Percentiles rank a stretch among this genome's conserved stretches.
phyloP scores from a whole-genome alignment of 805 yeast genomes.

The Priceomyces fermenticarens region DNA sequence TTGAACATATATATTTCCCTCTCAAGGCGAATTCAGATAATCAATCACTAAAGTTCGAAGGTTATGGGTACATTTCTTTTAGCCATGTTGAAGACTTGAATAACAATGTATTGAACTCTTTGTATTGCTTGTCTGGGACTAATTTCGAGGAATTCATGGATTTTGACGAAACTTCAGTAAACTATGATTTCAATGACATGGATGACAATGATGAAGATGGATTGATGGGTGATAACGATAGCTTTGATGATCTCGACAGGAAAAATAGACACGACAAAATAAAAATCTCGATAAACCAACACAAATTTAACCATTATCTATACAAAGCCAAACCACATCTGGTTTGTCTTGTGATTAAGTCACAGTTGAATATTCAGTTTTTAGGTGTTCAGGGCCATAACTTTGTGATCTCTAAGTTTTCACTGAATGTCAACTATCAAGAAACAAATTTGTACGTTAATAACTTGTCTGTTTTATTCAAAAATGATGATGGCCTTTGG shows the following conservation, averaged over 20 bases:
- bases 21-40: constrained; percentile 18
- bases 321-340: constrained; percentile 11
- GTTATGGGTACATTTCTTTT: constrained; percentile 56
- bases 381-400: constrained; percentile 7
- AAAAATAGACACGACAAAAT: constrained; percentile 5
- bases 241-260: background rate
- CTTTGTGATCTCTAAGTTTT: constrained; percentile 11
- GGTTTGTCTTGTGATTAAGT: constrained; percentile 1
- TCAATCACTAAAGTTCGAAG: constrained; percentile 24
- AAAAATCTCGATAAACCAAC: constrained; percentile 31
- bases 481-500: constrained; percentile 50
- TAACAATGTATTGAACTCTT: constrained; percentile 46
- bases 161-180: constrained; percentile 13
- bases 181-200: constrained; percentile 7
- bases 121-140: constrained; percentile 46
- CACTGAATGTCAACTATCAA: constrained; percentile 39
- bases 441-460: constrained; percentile 75
- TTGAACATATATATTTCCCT: constrained; percentile 56
- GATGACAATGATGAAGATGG: constrained; percentile 13
- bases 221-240: constrained; percentile 10
- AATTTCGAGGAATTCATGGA: constrained; percentile 45
- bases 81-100: constrained; percentile 22
- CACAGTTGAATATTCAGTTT: constrained; percentile 6
- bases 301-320: constrained; percentile 32
- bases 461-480: constrained; percentile 53